These are phyloP conservation scores for Gynandropsis gynandra DNA, from an alignment of 345 rosid species.

Conservation along the genomic window DNA sequence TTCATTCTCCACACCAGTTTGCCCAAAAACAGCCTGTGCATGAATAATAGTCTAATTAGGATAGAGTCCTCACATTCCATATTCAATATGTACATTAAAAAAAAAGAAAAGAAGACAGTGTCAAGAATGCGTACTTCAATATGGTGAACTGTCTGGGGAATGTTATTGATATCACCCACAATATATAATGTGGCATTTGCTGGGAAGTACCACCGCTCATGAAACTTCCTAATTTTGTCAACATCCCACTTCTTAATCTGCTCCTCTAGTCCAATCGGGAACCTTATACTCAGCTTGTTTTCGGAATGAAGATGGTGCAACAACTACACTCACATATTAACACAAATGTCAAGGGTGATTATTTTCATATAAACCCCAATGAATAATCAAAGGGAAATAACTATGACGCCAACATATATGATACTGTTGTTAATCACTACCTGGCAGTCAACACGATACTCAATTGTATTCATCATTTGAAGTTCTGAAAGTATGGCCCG, in stretches of 20 bases:
- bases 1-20: constrained; percentile 55
- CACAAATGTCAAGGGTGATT: constrained; percentile 13
- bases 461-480: constrained; percentile 99
- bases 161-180: constrained; percentile 84
- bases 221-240: constrained; percentile 95
- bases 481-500: constrained; percentile 98
- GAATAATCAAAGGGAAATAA: constrained; percentile 11
- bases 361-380: constrained; percentile 16
- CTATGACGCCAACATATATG: constrained; percentile 20
- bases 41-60: constrained; percentile 22
- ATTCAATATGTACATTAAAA: constrained; percentile 6
- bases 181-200: constrained; percentile 93
- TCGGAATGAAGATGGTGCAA: constrained; percentile 97
- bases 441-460: constrained; percentile 99
- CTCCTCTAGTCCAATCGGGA: constrained; percentile 97
- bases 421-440: constrained; percentile 31
- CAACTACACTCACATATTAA: constrained; percentile 44
- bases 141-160: constrained; percentile 55
- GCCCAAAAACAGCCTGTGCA: constrained; percentile 74
- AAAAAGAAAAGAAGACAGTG: constrained; percentile 10
- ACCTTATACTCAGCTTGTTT: constrained; percentile 94
- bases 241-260: constrained; percentile 99
- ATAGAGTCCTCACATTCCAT: constrained; percentile 10
- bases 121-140: constrained; percentile 61
- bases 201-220: constrained; percentile 98